Evolutionary conservation across 805 yeast species (phyloP).

Genomic region (Candida bentonensis): DNA sequence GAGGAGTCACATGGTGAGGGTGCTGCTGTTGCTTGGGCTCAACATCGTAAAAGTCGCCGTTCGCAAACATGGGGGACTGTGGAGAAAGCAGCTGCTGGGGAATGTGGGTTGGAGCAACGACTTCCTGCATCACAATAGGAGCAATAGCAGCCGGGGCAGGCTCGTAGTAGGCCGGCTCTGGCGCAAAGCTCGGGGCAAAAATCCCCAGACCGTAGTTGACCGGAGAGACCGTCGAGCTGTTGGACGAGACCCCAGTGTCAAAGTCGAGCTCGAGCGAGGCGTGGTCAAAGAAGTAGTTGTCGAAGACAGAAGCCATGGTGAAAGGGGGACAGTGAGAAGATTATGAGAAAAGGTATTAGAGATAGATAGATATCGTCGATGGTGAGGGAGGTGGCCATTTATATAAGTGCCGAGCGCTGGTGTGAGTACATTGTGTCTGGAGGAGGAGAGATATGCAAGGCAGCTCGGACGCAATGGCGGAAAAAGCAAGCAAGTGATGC

Average conservation of each 20-base stretch:
- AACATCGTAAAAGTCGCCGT: not conserved
- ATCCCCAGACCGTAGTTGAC: slow-evolving; percentile 1
- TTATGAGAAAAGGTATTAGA: not conserved
- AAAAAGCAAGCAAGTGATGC: not conserved
- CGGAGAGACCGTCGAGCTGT: not conserved
- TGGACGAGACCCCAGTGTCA: not conserved
- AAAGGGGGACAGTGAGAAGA: not conserved
- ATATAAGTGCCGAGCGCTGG: not conserved
- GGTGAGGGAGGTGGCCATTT: not conserved
- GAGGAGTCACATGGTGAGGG: not conserved
- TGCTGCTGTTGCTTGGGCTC: not conserved
- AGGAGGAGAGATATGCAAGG: not conserved
- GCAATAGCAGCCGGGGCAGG: not conserved
- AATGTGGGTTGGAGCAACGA: not conserved
- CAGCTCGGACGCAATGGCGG: too few species aligned
- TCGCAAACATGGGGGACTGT: not conserved
- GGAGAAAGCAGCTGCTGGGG: slow-evolving; percentile 1
- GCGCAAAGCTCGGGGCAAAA: not conserved
- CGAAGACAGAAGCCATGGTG: not conserved
- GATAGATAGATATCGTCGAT: not conserved
- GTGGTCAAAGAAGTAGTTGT: not conserved
- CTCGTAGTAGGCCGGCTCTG: not conserved
- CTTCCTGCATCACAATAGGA: not conserved
- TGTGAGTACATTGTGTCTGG: not conserved
- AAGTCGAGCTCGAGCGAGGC: not conserved